A percentile compares a stretch with the other conserved stretches of the same genome.
These are phyloP conservation scores for Trichoderma simmonsii DNA, from an alignment of 2,329 filamentous ascomycete species.

Conservation along the genomic window DNA sequence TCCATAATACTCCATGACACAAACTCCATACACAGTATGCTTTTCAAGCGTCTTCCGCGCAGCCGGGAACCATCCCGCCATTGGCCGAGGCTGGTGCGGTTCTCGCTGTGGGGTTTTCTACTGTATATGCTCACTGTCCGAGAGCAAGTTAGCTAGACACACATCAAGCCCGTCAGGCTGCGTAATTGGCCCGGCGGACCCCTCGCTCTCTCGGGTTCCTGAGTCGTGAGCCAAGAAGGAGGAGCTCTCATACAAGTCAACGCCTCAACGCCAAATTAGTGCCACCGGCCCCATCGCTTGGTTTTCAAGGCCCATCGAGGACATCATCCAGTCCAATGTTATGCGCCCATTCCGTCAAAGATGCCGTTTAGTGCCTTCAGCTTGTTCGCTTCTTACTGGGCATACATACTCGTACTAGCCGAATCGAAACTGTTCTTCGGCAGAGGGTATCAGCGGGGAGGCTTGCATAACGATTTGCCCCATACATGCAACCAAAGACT, in stretches of 20 bases:
- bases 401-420: neutral
- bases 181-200: conserved; percentile 1
- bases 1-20: neutral
- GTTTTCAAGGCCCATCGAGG: neutral
- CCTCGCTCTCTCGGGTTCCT: conserved; percentile 9
- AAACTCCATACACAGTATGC: neutral
- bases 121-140: neutral
- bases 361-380: conserved; percentile 7
- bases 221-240: conserved; percentile 8
- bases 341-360: neutral
- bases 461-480: conserved; percentile 1
- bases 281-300: neutral
- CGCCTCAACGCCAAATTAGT: conserved; percentile 14
- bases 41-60: neutral
- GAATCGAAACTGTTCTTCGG: neutral
- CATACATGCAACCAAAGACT: neutral
- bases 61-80: neutral
- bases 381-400: neutral
- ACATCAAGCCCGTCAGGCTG: neutral
- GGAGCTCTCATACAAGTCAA: neutral
- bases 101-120: neutral
- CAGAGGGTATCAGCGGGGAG: neutral
- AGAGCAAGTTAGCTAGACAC: neutral
- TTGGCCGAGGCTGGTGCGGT: neutral
- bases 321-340: neutral